Base-by-base conservation (phyloP, 1,284 basidiomycete species). In the Cutaneotrichosporon cyanovorans region DNA sequence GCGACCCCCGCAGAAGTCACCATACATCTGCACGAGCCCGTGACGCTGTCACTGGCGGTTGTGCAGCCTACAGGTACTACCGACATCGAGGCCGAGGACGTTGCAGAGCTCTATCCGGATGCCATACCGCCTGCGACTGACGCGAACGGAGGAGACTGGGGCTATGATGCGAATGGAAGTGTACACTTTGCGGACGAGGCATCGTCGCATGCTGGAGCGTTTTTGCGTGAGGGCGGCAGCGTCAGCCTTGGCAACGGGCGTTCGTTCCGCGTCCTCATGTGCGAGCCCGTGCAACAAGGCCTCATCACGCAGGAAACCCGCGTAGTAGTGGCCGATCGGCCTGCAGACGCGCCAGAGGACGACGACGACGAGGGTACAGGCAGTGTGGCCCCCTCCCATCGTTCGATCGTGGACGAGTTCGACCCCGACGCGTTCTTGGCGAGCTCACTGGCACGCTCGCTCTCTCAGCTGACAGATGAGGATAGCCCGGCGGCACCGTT, bases 271-370 rank as follows among this genome's bases (percentile, higher is more conserved):
- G 61, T 76, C 20, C 65, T 74, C 10, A 65, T 75, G 62, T 57
- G 66, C 4, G 80, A 85, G 50, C 87, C 88, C 1, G 81, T 83
- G 20, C 68, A 78, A 18, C 85, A 89, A 72, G 89, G 89, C 15
- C 71, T 76, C 49, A 75, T 78, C 6, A 66, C 73, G 15, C 67
- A 62, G 23, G 76, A 75, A 3, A 61, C 87, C 1, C 75, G 72
- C 36, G 71, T 90, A 37, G 75, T 85, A 41, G 62, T 88, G 67
- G 60, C 64, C 9, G 40, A 44, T 15, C 37, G 30, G 21, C 37
- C 41, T 16, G 21, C 25, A 46, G 49, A 34, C 9, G 45, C 48
- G 23, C 51, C 51, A 18, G 60, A 50, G 7, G 58, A 62, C 20
- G 44, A 32, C 7, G 51, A 54, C 40, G 20, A 40, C 10, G 23